Percentiles rank a stretch among this genome's conserved stretches.
Evolutionary conservation across 1,284 basidiomycete species (phyloP).

Genomic region (Cerioporus squamosus): DNA sequence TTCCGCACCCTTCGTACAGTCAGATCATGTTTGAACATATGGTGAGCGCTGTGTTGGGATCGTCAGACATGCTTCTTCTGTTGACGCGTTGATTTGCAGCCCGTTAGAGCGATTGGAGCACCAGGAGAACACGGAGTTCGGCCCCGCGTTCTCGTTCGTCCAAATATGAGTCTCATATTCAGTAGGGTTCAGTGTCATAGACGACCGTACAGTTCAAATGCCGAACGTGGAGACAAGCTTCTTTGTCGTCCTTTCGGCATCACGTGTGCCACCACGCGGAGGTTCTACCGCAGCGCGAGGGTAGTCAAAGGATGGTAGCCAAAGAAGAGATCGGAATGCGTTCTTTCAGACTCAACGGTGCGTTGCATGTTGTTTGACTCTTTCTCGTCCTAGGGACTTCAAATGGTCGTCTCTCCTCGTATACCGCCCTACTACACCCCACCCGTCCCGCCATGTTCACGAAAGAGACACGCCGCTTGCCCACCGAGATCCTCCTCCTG

Average conservation of each 20-base stretch:
- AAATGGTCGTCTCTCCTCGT: neutral
- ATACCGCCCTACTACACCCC: neutral
- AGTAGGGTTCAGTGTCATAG: too few species aligned
- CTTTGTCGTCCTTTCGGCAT: too few species aligned
- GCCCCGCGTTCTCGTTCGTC: neutral
- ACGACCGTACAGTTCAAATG: too few species aligned
- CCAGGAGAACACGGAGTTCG: slow-evolving; percentile 2
- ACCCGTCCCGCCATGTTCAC: neutral
- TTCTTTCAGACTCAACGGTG: too few species aligned
- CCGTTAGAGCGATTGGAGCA: neutral
- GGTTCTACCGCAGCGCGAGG: too few species aligned
- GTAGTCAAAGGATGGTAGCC: too few species aligned
- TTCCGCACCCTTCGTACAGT: neutral
- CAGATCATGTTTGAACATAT: neutral
- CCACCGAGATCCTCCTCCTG: slow-evolving; percentile 11
- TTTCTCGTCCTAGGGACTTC: slow-evolving; percentile 45
- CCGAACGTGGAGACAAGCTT: too few species aligned
- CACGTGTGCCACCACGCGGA: too few species aligned
- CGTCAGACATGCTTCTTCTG: neutral
- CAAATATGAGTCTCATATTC: neutral
- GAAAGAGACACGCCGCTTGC: neutral
- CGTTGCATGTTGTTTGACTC: too few species aligned
- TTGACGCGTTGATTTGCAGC: neutral
- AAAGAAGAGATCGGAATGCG: too few species aligned
- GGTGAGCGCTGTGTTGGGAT: neutral